Evolutionary conservation across 306 rosid genomes (phyloP), one percentile per base, ranked within the genome.

Genomic region (Cucumis cinereus): DNA sequence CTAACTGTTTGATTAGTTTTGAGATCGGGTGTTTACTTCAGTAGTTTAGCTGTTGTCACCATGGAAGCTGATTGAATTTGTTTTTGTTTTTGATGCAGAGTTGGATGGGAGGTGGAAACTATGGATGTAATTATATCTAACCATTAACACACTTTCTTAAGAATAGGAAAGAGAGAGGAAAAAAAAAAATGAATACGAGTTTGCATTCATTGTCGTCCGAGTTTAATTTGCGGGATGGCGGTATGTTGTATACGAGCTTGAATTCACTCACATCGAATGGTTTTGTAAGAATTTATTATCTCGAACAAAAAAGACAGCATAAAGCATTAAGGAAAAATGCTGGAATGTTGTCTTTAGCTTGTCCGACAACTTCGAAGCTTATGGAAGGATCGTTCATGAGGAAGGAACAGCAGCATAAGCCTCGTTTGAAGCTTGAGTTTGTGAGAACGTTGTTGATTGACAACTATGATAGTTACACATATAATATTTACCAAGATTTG

Each of bases 401-500:
- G 54, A 84, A 87, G 85, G 82, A 79, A 63, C 83, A 52, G 68
- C 41, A 78, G 1, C 57, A 79, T 54, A 63, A 77, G 71, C 84
- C 82, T 61, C 23, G 61, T 47, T 87, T 77, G 59, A 92, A 89
- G 86, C 78, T 80, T 35, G 90, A 85, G 66, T 84, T 75, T 72
- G 91, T 92, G 80, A 89, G 93, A 84, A 95, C 99, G 24, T 83
- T 94, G 86, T 82, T 94, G 96, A 90, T 95, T 78, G 99, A 95
- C 85, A 95, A 95, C 85, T 92, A 95, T 79, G 99, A 95, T 69
- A 95, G 99, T 76, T 95, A 95, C 86, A 95, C 99, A 5, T 95
- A 95, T 84, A 95, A 95, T 82, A 87, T 95, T 81, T 95, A 88
- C 87, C 99, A 95, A 91, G 97, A 90, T 79, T 83, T 95, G 66